These are phyloP conservation scores for Prunus persica DNA, from an alignment of 306 rosid species.

Conservation along the genomic window DNA sequence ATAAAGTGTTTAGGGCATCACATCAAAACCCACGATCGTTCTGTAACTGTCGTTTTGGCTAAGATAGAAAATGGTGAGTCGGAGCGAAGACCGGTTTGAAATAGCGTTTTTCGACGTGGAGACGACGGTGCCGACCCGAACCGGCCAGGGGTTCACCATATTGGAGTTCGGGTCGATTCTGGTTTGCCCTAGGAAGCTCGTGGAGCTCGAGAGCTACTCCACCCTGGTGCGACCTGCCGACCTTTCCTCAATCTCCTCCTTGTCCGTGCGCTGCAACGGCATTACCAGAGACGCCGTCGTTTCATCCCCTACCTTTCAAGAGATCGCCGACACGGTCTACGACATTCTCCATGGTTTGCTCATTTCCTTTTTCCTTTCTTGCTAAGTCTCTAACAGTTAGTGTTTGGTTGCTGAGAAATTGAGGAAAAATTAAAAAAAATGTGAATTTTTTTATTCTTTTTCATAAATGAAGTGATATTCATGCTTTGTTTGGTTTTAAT, in stretches of 20 bases:
- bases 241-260: slow-evolving; percentile 55
- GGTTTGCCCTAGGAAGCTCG: slow-evolving; percentile 81
- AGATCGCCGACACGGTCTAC: slow-evolving; percentile 58
- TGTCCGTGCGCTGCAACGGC: slow-evolving; percentile 84
- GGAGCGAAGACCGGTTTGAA: slow-evolving; percentile 61
- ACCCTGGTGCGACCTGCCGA: slow-evolving; percentile 63
- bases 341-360: slow-evolving; percentile 80
- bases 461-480: background rate
- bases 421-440: background rate
- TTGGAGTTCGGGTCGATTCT: slow-evolving; percentile 87
- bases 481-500: background rate
- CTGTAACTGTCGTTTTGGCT: background rate
- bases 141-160: slow-evolving; percentile 51
- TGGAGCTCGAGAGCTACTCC: slow-evolving; percentile 69
- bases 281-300: slow-evolving; percentile 56
- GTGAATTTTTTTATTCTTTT: background rate
- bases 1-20: too few species aligned
- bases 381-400: background rate
- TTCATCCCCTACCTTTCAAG: slow-evolving; percentile 63
- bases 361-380: background rate
- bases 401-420: background rate
- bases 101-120: slow-evolving; percentile 92
- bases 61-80: slow-evolving; percentile 28
- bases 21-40: too few species aligned
- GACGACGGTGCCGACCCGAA: slow-evolving; percentile 74